These are phyloP conservation scores for Starmerella roubikii DNA, from an alignment of 805 yeast species.

Conservation along the genomic window DNA sequence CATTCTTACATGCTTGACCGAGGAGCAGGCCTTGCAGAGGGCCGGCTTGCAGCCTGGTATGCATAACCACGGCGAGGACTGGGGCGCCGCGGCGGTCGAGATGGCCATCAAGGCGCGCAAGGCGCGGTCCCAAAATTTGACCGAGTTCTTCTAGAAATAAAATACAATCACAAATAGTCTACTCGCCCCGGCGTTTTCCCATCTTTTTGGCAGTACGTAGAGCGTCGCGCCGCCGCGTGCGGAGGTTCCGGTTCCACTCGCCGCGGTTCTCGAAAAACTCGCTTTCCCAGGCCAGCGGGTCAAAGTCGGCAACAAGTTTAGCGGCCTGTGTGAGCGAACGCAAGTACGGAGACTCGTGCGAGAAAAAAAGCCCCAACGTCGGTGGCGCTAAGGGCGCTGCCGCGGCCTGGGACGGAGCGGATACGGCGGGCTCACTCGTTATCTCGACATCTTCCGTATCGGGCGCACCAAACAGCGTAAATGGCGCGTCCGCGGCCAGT, in stretches of 20 bases:
- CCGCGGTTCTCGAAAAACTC: constrained; percentile 80
- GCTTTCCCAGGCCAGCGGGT: constrained; percentile 43
- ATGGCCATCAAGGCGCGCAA: constrained; percentile 39
- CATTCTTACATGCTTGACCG: constrained; percentile 81
- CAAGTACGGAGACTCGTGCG: constrained; percentile 76
- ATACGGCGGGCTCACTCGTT: constrained; percentile 15
- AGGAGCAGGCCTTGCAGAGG: constrained; percentile 83
- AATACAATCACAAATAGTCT: too few species aligned
- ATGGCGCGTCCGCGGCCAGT: constrained; percentile 35
- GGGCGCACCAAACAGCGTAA: constrained; percentile 33
- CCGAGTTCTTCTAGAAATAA: neutral
- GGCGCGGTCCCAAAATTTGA: neutral
- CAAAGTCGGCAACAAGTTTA: constrained; percentile 32
- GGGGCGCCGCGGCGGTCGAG: constrained; percentile 99
- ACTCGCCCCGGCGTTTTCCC: constrained; percentile 15
- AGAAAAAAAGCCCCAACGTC: constrained; percentile 52
- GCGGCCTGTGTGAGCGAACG: constrained; percentile 70
- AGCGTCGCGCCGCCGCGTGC: constrained; percentile 60
- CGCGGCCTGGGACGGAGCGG: constrained; percentile 13
- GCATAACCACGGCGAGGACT: constrained; percentile 94
- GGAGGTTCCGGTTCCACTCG: constrained; percentile 61
- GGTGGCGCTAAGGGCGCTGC: constrained; percentile 21
- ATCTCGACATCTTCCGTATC: constrained; percentile 35
- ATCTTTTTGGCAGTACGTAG: constrained; percentile 6
- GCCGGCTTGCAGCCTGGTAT: constrained; percentile 68